These are phyloP conservation scores for Cadophora luteo-olivacea DNA, from an alignment of 2,329 filamentous ascomycete species.

Conservation along the genomic window DNA sequence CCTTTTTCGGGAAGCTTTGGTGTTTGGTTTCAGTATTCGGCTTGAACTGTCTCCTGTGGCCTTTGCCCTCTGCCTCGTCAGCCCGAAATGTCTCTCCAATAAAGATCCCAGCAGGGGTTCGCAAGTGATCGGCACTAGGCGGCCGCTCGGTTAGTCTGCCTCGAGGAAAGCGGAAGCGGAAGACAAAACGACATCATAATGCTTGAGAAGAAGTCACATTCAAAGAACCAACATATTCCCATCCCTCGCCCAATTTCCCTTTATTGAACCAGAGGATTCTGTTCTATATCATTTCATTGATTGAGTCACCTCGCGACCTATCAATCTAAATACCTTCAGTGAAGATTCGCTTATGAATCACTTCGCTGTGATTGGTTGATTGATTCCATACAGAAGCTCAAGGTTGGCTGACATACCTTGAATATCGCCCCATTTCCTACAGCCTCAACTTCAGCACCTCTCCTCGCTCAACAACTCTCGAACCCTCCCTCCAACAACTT, in stretches of 20 bases:
- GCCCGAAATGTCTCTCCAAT: slow-evolving; percentile 5
- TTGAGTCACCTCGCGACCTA: background rate
- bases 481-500: background rate
- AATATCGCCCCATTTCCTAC: slow-evolving; percentile 10
- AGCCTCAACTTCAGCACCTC: background rate
- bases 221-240: background rate
- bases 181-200: background rate
- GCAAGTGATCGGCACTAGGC: slow-evolving; percentile 23
- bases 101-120: slow-evolving; percentile 15
- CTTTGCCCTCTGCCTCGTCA: slow-evolving; percentile 22
- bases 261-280: background rate
- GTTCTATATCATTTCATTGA: background rate
- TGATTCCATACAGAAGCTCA: background rate
- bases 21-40: slow-evolving; percentile 18
- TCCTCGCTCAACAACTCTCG: background rate
- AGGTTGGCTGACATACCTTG: slow-evolving; percentile 5
- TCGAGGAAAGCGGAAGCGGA: background rate
- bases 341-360: slow-evolving; percentile 23
- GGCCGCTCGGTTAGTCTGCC: background rate
- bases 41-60: slow-evolving; percentile 6
- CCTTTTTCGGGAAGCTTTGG: slow-evolving; percentile 7
- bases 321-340: background rate
- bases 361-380: slow-evolving; percentile 26
- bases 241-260: background rate
- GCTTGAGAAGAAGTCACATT: slow-evolving; percentile 1